Conservation (phyloP, 345 rosid species). For the Eutrema heterophyllum region DNA sequence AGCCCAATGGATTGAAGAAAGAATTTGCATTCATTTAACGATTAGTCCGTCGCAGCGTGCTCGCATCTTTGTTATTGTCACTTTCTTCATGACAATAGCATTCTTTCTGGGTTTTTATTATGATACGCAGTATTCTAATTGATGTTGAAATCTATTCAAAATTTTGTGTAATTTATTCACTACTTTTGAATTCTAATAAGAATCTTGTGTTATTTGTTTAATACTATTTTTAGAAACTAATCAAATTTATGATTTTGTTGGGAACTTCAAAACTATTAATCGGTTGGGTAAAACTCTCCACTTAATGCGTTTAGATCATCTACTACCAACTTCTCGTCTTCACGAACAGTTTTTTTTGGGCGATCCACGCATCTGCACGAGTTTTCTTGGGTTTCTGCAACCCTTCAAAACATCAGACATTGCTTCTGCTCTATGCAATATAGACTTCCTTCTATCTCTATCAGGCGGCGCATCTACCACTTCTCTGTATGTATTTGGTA, state of each 20-base stretch:
- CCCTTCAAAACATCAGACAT: conserved; percentile 68
- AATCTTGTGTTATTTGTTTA: too few species aligned
- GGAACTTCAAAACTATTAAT: neutral
- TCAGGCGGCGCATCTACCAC: conserved; percentile 27
- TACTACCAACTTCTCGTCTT: conserved; percentile 27
- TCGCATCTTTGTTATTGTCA: too few species aligned
- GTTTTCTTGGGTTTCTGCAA: conserved; percentile 61
- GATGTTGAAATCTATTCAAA: too few species aligned
- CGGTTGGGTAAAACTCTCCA: neutral
- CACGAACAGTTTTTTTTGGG: conserved; percentile 16
- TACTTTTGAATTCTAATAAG: too few species aligned
- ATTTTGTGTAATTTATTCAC: too few species aligned
- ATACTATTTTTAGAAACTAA: too few species aligned
- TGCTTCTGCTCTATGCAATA: conserved; percentile 68
- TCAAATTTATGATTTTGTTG: neutral
- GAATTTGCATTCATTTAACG: too few species aligned
- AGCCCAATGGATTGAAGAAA: too few species aligned
- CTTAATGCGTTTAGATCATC: conserved; percentile 20
- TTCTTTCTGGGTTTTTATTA: too few species aligned
- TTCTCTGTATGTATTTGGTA: conserved; percentile 44
- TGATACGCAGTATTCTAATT: too few species aligned
- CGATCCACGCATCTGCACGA: conserved; percentile 45
- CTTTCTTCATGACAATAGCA: too few species aligned
- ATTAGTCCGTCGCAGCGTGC: too few species aligned
- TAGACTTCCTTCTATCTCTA: conserved; percentile 45